Conservation (phyloP, 306 rosid species). For the Medicago ruthenica region DNA sequence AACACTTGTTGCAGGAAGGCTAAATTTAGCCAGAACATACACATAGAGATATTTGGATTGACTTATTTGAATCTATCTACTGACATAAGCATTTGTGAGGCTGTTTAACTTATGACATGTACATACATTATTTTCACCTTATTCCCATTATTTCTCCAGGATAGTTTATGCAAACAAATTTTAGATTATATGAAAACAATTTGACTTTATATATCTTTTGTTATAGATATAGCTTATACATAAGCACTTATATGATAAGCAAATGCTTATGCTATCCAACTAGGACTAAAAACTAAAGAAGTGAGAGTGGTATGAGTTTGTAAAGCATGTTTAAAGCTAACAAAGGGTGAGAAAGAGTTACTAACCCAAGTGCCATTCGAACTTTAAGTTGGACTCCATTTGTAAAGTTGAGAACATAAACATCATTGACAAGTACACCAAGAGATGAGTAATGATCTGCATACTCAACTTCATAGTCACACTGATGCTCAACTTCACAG, state of each 20-base stretch:
- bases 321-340: not conserved
- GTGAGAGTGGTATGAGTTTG: conserved; percentile 5
- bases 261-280: not conserved
- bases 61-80: too few relatives aligned
- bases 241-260: not conserved
- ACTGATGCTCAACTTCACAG: conserved; percentile 72
- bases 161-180: not conserved
- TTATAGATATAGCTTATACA: not conserved
- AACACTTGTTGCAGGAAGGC: conserved; percentile 13
- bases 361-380: conserved; percentile 82
- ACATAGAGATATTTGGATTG: too few relatives aligned
- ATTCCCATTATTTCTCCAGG: not conserved
- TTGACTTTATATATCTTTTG: not conserved
- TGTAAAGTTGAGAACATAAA: conserved; percentile 68
- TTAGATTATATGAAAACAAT: not conserved
- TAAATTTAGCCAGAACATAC: not conserved
- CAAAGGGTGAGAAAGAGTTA: conserved; percentile 28
- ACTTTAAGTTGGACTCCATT: conserved; percentile 69
- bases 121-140: not conserved
- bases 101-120: not conserved
- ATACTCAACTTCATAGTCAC: conserved; percentile 88
- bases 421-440: conserved; percentile 85
- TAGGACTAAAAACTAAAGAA: not conserved
- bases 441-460: conserved; percentile 88
- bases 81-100: not conserved